A percentile compares a stretch with the other conserved stretches of the same genome.
Conservation (phyloP, 148 eudicot species). For the Persicaria maculosa region DNA sequence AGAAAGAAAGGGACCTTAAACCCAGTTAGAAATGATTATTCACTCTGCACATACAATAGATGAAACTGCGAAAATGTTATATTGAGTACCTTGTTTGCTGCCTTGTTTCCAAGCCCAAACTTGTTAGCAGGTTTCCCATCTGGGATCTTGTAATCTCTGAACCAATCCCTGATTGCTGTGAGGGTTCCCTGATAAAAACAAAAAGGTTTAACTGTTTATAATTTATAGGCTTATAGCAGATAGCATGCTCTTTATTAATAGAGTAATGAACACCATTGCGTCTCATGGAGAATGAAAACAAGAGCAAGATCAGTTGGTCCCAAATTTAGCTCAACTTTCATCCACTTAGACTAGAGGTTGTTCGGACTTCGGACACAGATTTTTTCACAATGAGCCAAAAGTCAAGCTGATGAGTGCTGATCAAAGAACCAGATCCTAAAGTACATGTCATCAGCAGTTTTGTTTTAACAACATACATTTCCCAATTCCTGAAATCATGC, state of each 20-base stretch:
- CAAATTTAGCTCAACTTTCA: neutral
- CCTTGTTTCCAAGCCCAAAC: constrained; percentile 93
- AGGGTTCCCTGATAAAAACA: constrained; percentile 63
- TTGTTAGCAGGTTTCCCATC: constrained; percentile 98
- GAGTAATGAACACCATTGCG: neutral
- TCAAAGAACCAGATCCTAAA: neutral
- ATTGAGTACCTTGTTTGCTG: constrained; percentile 71
- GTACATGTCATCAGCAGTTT: neutral
- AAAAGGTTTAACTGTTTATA: neutral
- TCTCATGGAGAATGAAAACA: neutral
- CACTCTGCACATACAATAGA: no score
- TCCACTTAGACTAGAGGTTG: neutral
- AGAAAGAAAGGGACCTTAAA: neutral
- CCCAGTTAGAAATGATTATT: neutral
- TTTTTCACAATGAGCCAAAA: neutral
- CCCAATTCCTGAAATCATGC: neutral
- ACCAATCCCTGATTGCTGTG: constrained; percentile 97
- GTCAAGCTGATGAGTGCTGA: neutral
- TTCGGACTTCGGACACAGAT: neutral
- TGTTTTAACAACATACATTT: neutral
- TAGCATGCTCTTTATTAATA: neutral
- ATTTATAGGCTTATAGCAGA: neutral
- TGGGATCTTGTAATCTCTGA: constrained; percentile 96
- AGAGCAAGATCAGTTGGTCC: neutral
- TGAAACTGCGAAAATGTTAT: neutral